Conservation (phyloP, 2,329 filamentous ascomycete genomes). For the Sporothrix schenckii region DNA sequence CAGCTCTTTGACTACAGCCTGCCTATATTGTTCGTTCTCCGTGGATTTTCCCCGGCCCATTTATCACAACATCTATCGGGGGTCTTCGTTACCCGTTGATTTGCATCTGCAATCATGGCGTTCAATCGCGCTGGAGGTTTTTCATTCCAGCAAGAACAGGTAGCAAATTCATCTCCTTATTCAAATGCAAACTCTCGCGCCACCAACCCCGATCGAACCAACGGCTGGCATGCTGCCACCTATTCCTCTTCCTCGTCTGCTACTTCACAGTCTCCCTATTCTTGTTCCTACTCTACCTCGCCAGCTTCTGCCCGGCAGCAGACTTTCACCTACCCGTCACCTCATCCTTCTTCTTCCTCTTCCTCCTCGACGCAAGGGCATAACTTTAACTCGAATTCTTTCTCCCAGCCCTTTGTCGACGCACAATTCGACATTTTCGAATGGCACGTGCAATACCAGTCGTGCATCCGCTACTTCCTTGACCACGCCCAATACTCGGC, state of each 20-base stretch:
- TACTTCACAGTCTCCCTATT: not conserved
- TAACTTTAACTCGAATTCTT: conserved; percentile 33
- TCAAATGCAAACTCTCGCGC: not conserved
- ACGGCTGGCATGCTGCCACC: not conserved
- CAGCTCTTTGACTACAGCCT: not conserved
- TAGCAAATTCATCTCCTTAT: conserved; percentile 35
- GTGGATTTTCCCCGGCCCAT: not conserved
- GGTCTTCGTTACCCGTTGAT: not conserved
- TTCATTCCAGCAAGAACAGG: conserved; percentile 44
- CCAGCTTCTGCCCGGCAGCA: not conserved
- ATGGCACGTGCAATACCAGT: conserved; percentile 90
- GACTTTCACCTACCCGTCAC: not conserved
- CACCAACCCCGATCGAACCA: not conserved
- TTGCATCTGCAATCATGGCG: conserved; percentile 39
- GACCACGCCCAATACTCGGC: conserved; percentile 84
- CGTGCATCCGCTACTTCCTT: conserved; percentile 87
- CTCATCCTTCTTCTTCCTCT: not conserved
- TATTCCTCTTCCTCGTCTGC: not conserved
- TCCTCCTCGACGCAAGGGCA: conserved; percentile 15
- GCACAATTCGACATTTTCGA: conserved; percentile 77
- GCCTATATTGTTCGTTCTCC: not conserved
- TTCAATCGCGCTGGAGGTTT: conserved; percentile 38
- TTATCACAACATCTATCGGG: not conserved
- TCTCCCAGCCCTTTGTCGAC: conserved; percentile 51
- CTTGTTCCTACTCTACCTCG: not conserved